Evolutionary conservation across 768 basidiomycete species (phyloP).

Genomic region (Tubosaeta sp.): DNA sequence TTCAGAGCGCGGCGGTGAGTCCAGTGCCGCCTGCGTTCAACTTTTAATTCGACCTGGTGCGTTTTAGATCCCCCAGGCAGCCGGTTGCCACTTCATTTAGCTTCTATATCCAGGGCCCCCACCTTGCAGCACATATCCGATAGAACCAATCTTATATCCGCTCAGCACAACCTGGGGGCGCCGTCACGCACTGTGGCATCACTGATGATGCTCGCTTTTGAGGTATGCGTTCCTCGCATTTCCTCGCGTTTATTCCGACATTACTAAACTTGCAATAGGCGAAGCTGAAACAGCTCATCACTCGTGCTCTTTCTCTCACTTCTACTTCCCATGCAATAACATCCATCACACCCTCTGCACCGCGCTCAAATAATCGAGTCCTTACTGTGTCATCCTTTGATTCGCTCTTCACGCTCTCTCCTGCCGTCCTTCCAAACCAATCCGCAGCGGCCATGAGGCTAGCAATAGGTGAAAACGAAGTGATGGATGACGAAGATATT

Average conservation of each 20-base stretch:
- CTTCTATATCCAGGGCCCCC: constrained; percentile 66
- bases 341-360: constrained; percentile 60
- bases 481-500: constrained; percentile 43
- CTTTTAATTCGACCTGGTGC: background rate
- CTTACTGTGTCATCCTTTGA: constrained; percentile 71
- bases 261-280: constrained; percentile 41
- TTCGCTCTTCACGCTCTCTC: constrained; percentile 71
- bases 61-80: constrained; percentile 62
- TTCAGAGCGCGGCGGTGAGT: constrained; percentile 59
- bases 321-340: constrained; percentile 72
- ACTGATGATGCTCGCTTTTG: constrained; percentile 73
- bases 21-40: background rate
- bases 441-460: constrained; percentile 75
- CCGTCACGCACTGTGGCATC: constrained; percentile 62
- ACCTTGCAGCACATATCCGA: constrained; percentile 76
- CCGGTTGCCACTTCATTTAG: constrained; percentile 67
- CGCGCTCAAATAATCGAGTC: constrained; percentile 38
- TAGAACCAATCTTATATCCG: constrained; percentile 75
- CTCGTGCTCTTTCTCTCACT: constrained; percentile 72
- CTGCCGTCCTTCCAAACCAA: constrained; percentile 72
- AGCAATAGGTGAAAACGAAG: constrained; percentile 50
- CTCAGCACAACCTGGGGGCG: constrained; percentile 63
- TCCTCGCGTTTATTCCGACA: background rate
- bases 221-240: constrained; percentile 42
- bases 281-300: constrained; percentile 80